phyloP scores from a whole-genome alignment of 2,329 filamentous ascomycete genomes.

The Chrysosporium queenslandicum region DNA sequence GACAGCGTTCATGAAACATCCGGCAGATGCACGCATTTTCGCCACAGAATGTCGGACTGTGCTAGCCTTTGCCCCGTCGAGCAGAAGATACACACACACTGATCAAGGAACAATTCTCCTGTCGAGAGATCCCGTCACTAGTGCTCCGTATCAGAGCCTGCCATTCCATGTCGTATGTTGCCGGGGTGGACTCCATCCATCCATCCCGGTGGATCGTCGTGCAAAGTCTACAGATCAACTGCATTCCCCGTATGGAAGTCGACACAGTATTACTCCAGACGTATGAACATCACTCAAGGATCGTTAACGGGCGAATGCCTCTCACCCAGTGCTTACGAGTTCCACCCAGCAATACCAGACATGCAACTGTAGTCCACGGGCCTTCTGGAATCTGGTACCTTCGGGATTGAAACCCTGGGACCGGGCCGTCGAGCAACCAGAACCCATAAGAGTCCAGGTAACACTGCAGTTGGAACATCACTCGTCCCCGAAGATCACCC shows the following conservation, averaged over 20 bases:
- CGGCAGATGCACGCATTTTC: neutral
- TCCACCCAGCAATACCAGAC: neutral
- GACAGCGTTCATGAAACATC: conserved; percentile 6
- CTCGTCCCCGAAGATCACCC: neutral
- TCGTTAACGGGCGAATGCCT: neutral
- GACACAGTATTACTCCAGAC: too few species aligned
- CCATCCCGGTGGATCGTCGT: too few species aligned
- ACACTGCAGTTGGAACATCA: neutral
- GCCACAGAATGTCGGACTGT: neutral
- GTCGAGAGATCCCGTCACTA: too few species aligned
- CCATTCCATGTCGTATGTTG: too few species aligned
- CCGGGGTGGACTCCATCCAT: too few species aligned
- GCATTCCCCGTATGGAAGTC: too few species aligned
- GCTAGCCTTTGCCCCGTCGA: neutral
- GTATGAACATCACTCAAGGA: too few species aligned
- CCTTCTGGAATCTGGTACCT: neutral
- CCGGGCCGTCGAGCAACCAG: neutral
- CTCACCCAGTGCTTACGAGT: neutral
- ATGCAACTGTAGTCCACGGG: neutral
- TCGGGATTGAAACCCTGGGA: neutral
- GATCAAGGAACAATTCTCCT: too few species aligned
- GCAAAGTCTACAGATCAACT: too few species aligned
- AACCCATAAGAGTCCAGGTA: neutral
- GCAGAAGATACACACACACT: neutral
- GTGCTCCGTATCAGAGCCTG: too few species aligned